Conservation (phyloP, 2,329 filamentous ascomycete species). For the Tricladium varicosporioides region DNA sequence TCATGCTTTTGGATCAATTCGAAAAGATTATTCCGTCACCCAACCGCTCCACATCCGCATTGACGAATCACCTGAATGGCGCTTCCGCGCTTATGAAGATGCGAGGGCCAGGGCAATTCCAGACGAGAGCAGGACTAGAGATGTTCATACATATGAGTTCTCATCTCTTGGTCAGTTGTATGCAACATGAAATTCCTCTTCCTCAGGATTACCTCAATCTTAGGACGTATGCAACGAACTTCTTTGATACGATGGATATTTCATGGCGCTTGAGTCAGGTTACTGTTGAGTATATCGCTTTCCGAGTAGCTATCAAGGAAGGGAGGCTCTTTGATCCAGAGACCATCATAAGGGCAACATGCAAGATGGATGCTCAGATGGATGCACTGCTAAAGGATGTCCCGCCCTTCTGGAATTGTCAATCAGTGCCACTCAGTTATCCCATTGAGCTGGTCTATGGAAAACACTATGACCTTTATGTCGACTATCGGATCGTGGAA, state of each 20-base stretch:
- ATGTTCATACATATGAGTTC: constrained; percentile 55
- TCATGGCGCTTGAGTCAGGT: constrained; percentile 1
- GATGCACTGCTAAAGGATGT: not conserved
- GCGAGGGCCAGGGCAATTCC: constrained; percentile 46
- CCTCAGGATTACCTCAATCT: constrained; percentile 43
- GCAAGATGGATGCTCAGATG: not conserved
- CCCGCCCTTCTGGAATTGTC: not conserved
- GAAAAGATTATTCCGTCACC: constrained; percentile 46
- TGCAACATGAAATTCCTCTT: constrained; percentile 48
- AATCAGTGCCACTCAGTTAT: not conserved
- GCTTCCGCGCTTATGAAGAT: constrained; percentile 47
- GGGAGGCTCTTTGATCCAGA: not conserved
- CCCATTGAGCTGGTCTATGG: constrained; percentile 10
- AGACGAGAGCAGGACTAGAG: constrained; percentile 43
- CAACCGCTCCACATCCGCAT: constrained; percentile 34
- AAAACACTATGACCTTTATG: constrained; percentile 17
- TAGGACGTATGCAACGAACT: constrained; percentile 41
- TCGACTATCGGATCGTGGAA: constrained; percentile 10
- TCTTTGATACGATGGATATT: constrained; percentile 15
- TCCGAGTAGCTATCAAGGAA: constrained; percentile 6
- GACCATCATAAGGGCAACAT: not conserved
- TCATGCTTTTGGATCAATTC: constrained; percentile 51
- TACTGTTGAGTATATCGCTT: constrained; percentile 8
- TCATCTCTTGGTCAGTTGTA: constrained; percentile 48
- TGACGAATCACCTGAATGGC: constrained; percentile 51